These are phyloP conservation scores for Lepidium sativum DNA, from an alignment of 345 rosid species.

Conservation along the genomic window DNA sequence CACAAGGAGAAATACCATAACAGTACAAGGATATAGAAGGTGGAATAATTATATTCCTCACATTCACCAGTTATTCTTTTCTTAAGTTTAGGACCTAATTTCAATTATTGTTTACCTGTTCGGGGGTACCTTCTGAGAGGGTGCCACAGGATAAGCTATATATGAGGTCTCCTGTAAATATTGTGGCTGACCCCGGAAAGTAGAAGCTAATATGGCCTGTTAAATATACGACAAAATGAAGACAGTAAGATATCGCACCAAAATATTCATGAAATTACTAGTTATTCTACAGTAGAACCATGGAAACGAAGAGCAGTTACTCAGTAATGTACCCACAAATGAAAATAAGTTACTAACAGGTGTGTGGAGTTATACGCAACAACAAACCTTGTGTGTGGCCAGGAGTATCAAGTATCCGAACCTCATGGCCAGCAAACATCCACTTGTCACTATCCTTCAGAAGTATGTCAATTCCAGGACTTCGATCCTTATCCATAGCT, in stretches of 20 bases:
- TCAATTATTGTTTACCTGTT: slow-evolving; percentile 44
- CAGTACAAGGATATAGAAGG: background rate
- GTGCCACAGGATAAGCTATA: slow-evolving; percentile 97
- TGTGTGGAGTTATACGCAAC: background rate
- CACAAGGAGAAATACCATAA: background rate
- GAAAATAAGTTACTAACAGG: background rate
- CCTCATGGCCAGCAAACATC: slow-evolving; percentile 99
- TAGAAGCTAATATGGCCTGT: slow-evolving; percentile 95
- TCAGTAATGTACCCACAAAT: background rate
- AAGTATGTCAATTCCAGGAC: slow-evolving; percentile 87
- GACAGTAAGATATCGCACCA: background rate
- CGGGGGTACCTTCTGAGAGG: slow-evolving; percentile 86
- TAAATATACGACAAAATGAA: slow-evolving; percentile 5
- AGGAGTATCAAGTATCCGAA: slow-evolving; percentile 77
- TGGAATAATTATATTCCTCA: background rate
- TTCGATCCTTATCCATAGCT: slow-evolving; percentile 56
- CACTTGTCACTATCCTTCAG: slow-evolving; percentile 85
- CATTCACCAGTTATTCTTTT: background rate
- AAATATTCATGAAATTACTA: background rate
- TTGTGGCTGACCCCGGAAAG: slow-evolving; percentile 79
- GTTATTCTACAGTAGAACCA: background rate
- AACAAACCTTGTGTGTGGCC: slow-evolving; percentile 87
- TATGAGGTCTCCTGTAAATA: slow-evolving; percentile 88
- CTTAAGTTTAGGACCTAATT: background rate
- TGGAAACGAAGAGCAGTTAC: background rate